Base-by-base conservation (phyloP, 1,139 yeast species). In the Kodamaea sp. region DNA sequence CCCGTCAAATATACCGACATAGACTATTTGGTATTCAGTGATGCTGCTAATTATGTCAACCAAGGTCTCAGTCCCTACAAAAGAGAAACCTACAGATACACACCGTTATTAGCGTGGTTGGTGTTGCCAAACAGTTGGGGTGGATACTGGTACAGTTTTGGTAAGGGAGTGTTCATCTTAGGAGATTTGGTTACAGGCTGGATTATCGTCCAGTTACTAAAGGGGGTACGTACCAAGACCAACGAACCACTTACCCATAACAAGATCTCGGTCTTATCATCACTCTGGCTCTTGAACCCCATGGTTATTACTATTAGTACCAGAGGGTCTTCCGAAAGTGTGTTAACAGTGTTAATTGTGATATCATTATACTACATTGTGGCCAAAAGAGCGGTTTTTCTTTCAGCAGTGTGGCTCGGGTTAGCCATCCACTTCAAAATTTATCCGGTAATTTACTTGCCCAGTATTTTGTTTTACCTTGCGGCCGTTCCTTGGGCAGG, bases 221-320 rank as follows among this genome's bases (percentile, higher is more conserved):
- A 40, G 26, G 37, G 39, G 31, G 43, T 44, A 22, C 40, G 33
- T 21, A 53, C 61, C 5, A 47, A 24, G 19, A 29, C 32, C 12
- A 15, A 19, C 7, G 31, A 15, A 13, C 36, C 31, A 13, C 31
- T 58, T 13, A 45, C 59, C 6, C 50, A 52, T 28, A 39, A 48
- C 7, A 63, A 63, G 31, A 65, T 70, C 13, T 46, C 70, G 15
- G 35, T 66, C 9, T 66, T 79, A 39, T 59, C 81, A 22, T 63
- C 83, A 1, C 65, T 89, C 4, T 92, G 98, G 98, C 67, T 92
- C 25, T 68, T 88, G 47, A 92, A 92, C 57, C 98, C 98, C 9
- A 86, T 92, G 94, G 98, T 90, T 0, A 79, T 85, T 21, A 89
- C 96, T 1, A 92, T 92, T 28, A 83, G 95, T 43, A 89, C 97